Percentiles rank a stretch among this genome's conserved stretches.
These are phyloP conservation scores for Mucor velutinosus DNA, from an alignment of 371 early-diverging fungal genomes.

Conservation along the genomic window DNA sequence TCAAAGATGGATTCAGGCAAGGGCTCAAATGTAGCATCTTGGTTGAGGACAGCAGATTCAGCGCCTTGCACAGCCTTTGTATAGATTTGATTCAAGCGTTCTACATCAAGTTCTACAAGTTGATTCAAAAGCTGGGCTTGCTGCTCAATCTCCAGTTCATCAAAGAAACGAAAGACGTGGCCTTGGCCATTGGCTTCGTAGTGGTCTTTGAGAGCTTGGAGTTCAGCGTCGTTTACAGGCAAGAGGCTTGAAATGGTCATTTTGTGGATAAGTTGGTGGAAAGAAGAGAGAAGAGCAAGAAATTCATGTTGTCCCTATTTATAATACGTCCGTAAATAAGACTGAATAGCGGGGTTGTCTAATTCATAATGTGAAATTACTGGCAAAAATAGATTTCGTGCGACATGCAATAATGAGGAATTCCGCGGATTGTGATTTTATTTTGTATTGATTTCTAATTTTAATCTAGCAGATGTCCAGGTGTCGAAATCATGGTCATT, in stretches of 20 bases:
- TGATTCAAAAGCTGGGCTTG: constrained; percentile 66
- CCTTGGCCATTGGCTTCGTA: constrained; percentile 84
- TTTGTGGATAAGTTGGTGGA: background rate
- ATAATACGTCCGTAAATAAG: constrained; percentile 20
- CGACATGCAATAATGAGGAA: background rate
- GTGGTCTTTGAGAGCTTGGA: constrained; percentile 57
- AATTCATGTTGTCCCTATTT: constrained; percentile 13
- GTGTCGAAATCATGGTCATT: constrained; percentile 25
- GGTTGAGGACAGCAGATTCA: constrained; percentile 35
- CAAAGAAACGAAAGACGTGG: constrained; percentile 87
- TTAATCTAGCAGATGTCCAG: constrained; percentile 28
- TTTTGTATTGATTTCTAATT: constrained; percentile 7
- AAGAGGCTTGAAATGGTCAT: constrained; percentile 30
- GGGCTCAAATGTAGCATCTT: constrained; percentile 60
- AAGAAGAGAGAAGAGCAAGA: constrained; percentile 8
- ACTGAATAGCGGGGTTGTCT: constrained; percentile 8
- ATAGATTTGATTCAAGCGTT: constrained; percentile 80
- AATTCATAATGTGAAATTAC: constrained; percentile 4
- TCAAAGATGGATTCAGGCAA: constrained; percentile 78
- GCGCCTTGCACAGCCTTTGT: constrained; percentile 65
- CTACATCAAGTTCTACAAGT: constrained; percentile 76
- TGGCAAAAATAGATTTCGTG: constrained; percentile 2
- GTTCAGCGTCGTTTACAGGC: constrained; percentile 35
- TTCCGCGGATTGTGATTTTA: constrained; percentile 13
- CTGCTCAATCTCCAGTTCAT: constrained; percentile 62